Evolutionary conservation across 1,139 yeast genomes (phyloP), one percentile per base, ranked within the genome.

Genomic region (Geotrichum restrictum): DNA sequence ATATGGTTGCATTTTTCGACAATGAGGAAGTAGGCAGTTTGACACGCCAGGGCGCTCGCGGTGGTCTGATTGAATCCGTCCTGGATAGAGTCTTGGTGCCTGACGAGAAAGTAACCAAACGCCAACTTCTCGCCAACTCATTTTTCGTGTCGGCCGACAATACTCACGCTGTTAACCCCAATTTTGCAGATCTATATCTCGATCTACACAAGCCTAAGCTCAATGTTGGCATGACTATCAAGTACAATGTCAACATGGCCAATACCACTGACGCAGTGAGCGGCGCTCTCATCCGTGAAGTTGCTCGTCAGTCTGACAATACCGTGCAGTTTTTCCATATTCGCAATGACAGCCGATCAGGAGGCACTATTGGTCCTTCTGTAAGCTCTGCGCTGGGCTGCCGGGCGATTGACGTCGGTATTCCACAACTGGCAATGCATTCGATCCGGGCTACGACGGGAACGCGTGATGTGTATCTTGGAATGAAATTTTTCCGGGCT

Each of bases 161-260:
- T 74, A 93, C 96, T 1, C 98, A 91, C 67, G 97, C 96, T 36
- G 85, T 88, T 49, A 95, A 91, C 68, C 97, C 97, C 57, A 91
- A 91, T 71, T 89, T 87, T 68, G 69, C 79, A 24, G 58, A 59
- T 37, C 82, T 76, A 14, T 84, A 85, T 67, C 72, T 84, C 63
- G 83, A 81, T 56, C 65, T 79, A 61, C 89, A 84, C 68, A 79
- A 76, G 60, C 91, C 94, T 11, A 70, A 80, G 52, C 88, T 89
- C 55, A 86, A 86, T 69, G 78, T 76, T 40, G 95, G 94, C 44
- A 70, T 85, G 53, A 75, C 85, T 0, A 65, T 85, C 44, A 79
- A 86, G 19, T 68, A 81, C 57, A 89, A 85, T 66, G 76, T 87
- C 34, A 82, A 84, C 63, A 85, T 80, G 11, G 82, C 82, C 62